These are phyloP conservation scores for Leishmania amazonensis DNA, from an alignment of 208 protist species.

Conservation along the genomic window DNA sequence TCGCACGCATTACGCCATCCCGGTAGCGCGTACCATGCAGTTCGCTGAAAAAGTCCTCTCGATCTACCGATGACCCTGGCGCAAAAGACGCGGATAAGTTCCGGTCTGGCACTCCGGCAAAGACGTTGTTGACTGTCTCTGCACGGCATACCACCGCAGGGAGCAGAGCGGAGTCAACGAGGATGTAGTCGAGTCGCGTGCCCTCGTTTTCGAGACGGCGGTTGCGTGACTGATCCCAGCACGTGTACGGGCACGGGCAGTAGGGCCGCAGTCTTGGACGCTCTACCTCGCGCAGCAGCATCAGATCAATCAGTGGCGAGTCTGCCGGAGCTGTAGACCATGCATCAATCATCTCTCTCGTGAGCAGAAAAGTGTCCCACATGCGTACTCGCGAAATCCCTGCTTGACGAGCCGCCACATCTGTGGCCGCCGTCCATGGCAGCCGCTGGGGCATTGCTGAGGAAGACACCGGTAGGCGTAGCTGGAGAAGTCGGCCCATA, in stretches of 20 bases:
- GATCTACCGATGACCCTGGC: background rate
- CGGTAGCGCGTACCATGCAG: slow-evolving; percentile 40
- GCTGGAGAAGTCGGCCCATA: slow-evolving; percentile 55
- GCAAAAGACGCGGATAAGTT: background rate
- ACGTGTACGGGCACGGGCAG: slow-evolving; percentile 85
- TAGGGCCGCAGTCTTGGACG: slow-evolving; percentile 29
- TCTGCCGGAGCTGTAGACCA: background rate
- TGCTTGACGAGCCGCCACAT: background rate
- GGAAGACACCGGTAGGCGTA: slow-evolving; percentile 18
- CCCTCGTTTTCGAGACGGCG: slow-evolving; percentile 83
- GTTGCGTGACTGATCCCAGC: slow-evolving; percentile 92
- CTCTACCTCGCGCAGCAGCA: slow-evolving; percentile 20
- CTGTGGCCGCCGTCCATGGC: slow-evolving; percentile 9
- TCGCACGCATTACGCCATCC: slow-evolving; percentile 55
- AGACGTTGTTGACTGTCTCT: slow-evolving; percentile 67
- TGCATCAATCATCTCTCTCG: slow-evolving; percentile 12
- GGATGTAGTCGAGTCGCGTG: slow-evolving; percentile 91
- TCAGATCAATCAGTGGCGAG: slow-evolving; percentile 6
- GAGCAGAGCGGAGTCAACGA: slow-evolving; percentile 69
- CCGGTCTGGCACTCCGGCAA: background rate
- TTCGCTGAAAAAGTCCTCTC: slow-evolving; percentile 61
- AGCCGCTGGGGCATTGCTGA: slow-evolving; percentile 11
- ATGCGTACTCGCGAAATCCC: slow-evolving; percentile 22
- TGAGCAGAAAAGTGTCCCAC: slow-evolving; percentile 57
- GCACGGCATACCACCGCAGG: slow-evolving; percentile 46